phyloP scores from a whole-genome alignment of 345 rosid genomes.

The Arabis hirsuta region DNA sequence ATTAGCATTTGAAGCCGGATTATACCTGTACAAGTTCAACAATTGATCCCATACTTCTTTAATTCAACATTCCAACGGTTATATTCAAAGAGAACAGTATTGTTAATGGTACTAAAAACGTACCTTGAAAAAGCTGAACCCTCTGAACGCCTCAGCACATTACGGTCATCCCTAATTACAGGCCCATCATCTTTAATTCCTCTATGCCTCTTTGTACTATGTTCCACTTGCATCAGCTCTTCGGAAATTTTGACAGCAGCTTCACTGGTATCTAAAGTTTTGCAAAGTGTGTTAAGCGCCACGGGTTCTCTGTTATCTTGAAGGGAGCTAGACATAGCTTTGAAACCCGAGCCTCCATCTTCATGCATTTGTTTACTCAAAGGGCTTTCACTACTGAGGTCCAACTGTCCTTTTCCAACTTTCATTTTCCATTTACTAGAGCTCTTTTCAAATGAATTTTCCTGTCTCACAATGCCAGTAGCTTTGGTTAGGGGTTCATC shows the following conservation, averaged over 20 bases:
- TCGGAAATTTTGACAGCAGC: slow-evolving; percentile 14
- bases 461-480: slow-evolving; percentile 28
- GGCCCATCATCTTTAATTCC: slow-evolving; percentile 43
- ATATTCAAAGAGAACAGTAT: not conserved
- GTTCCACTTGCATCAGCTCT: slow-evolving; percentile 27
- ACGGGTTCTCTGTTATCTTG: slow-evolving; percentile 35
- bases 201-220: slow-evolving; percentile 49
- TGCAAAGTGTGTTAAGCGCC: slow-evolving; percentile 30
- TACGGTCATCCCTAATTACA: slow-evolving; percentile 55
- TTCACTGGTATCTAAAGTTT: slow-evolving; percentile 31
- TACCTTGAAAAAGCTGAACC: slow-evolving; percentile 87
- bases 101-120: slow-evolving; percentile 6
- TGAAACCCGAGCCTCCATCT: slow-evolving; percentile 30
- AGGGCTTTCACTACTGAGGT: slow-evolving; percentile 40
- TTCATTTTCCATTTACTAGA: slow-evolving; percentile 43
- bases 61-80: slow-evolving; percentile 1
- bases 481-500: slow-evolving; percentile 42
- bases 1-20: slow-evolving; percentile 57
- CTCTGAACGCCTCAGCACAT: slow-evolving; percentile 73
- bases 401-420: slow-evolving; percentile 42
- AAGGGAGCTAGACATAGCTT: slow-evolving; percentile 33
- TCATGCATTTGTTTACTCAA: slow-evolving; percentile 44
- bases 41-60: slow-evolving; percentile 20
- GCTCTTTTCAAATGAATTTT: slow-evolving; percentile 41
- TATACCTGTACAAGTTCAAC: slow-evolving; percentile 56